phyloP scores from a whole-genome alignment of 257 asterid species.

The Jacaranda mimosifolia region DNA sequence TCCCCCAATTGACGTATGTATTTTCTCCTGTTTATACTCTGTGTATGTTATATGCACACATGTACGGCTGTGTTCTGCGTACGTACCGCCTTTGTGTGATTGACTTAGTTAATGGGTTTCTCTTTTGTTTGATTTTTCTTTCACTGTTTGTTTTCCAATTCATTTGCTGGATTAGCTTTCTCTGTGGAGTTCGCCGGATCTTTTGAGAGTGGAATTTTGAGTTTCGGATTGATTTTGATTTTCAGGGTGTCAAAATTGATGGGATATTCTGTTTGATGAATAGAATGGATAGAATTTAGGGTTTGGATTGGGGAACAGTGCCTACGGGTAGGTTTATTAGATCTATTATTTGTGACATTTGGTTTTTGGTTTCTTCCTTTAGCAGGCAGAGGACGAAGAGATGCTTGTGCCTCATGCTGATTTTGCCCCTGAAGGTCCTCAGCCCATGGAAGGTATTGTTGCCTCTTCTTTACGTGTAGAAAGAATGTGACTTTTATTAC shows the following conservation, averaged over 20 bases:
- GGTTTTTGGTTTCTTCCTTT: constrained; percentile 30
- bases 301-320: constrained; percentile 41
- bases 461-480: constrained; percentile 8
- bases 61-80: constrained; percentile 10
- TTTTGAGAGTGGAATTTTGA: constrained; percentile 17
- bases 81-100: constrained; percentile 28
- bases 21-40: neutral
- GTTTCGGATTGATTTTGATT: constrained; percentile 36
- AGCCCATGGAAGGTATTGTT: constrained; percentile 77
- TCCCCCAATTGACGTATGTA: constrained; percentile 69
- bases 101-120: constrained; percentile 33
- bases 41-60: neutral
- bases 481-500: neutral
- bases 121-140: constrained; percentile 24
- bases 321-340: constrained; percentile 34
- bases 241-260: constrained; percentile 33
- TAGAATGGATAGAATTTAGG: constrained; percentile 28
- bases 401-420: constrained; percentile 74
- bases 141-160: constrained; percentile 29
- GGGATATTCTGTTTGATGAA: constrained; percentile 24
- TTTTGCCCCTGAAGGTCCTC: constrained; percentile 62
- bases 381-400: constrained; percentile 71
- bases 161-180: constrained; percentile 32
- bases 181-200: constrained; percentile 26
- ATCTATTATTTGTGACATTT: constrained; percentile 42